These are phyloP conservation scores for Phialophora tarda DNA, from an alignment of 2,329 filamentous ascomycete genomes.

Conservation along the genomic window DNA sequence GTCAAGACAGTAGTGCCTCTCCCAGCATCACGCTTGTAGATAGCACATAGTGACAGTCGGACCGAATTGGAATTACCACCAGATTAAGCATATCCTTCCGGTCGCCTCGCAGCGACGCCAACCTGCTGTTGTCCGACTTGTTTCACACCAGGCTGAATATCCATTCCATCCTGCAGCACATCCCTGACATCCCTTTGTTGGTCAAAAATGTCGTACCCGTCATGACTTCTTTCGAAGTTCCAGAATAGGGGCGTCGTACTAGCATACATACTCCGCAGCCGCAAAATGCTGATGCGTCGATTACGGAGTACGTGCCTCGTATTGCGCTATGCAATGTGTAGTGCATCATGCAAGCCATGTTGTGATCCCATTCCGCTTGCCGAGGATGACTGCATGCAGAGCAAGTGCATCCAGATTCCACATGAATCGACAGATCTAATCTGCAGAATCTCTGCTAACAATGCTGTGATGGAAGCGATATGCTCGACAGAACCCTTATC, in stretches of 20 bases:
- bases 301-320: not conserved
- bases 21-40: not conserved
- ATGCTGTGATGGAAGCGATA: not conserved
- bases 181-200: not conserved
- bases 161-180: slow-evolving; percentile 1
- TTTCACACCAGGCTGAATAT: slow-evolving; percentile 12
- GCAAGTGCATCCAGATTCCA: not conserved
- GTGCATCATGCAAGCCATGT: not conserved
- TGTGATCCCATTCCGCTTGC: not conserved
- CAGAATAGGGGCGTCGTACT: not conserved
- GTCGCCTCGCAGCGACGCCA: not conserved
- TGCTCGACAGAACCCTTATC: not conserved
- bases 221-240: not conserved
- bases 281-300: not conserved
- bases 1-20: not conserved
- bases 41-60: not conserved
- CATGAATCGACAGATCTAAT: not conserved
- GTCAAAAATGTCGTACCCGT: not conserved
- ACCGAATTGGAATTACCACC: not conserved
- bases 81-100: not conserved
- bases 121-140: slow-evolving; percentile 2
- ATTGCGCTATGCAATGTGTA: not conserved
- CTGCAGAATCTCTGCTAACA: not conserved
- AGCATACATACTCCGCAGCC: not conserved
- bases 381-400: slow-evolving; percentile 2